Percentiles rank a stretch among this genome's conserved stretches.
Evolutionary conservation across 495 filamentous ascomycete species (phyloP).

Genomic region (Neurospora sp.): DNA sequence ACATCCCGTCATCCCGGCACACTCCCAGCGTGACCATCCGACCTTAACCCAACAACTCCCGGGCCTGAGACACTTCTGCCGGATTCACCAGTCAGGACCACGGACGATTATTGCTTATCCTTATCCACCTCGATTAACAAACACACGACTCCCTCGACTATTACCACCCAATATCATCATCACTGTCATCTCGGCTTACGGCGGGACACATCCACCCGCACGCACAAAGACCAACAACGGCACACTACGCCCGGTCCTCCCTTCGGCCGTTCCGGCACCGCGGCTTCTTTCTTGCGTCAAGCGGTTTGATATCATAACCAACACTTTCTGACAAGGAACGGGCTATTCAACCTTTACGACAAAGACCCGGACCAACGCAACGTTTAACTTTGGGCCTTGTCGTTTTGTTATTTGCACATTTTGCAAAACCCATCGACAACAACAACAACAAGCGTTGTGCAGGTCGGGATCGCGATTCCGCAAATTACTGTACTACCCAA

Average conservation of each 20-base stretch:
- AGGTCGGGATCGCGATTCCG: background rate
- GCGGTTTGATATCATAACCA: background rate
- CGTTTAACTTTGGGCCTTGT: background rate
- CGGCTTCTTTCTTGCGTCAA: background rate
- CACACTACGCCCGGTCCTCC: background rate
- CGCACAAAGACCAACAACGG: background rate
- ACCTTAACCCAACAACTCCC: background rate
- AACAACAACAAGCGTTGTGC: background rate
- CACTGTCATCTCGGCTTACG: background rate
- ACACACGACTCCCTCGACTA: slow-evolving; percentile 1
- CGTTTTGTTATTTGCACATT: background rate
- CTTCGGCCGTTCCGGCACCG: background rate
- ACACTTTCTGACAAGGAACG: background rate
- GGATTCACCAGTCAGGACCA: no score
- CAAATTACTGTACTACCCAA: background rate
- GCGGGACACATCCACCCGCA: background rate
- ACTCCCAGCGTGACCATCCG: background rate
- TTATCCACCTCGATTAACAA: background rate
- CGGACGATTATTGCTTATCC: no score
- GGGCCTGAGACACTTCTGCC: background rate
- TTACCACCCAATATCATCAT: background rate
- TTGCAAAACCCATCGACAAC: background rate
- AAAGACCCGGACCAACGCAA: background rate
- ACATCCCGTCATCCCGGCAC: background rate
- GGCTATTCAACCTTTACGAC: background rate